Base-by-base conservation (phyloP, 768 basidiomycete genomes). In the Pleurotus pulmonarius region DNA sequence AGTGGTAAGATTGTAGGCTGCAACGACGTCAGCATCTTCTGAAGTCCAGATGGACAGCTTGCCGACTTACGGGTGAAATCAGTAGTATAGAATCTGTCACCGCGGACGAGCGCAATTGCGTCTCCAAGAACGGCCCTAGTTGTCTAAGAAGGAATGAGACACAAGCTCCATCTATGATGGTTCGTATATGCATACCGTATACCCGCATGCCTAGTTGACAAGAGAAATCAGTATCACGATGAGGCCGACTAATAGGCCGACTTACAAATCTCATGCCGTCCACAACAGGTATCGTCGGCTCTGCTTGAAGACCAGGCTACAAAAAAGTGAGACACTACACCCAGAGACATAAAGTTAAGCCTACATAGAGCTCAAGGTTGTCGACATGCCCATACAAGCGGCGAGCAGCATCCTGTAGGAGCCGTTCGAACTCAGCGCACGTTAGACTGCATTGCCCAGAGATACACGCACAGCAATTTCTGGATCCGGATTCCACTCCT, bases 401-500 rank as follows among this genome's bases (percentile, higher is more conserved):
- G 3, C 64, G 56, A 2, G 73, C 73, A 16, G 73, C 65, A 20
- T 45, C 60, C 70, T 72, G 58, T 9, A 41, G 56, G 16, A 29
- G 7, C 8, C 29, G 29, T 34, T 34, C 11, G 29, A 11, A 3
- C 8, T 34, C 29, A 34, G 29, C 11, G 1, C 1, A 11, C 29
- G 29, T 34, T 34, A 34, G 9, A 34, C 11, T 11, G 3, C 29
- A 34, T 9, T 9, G 29, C 2, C 11, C 12, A 38, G 20, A 44
- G 20, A 56, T 9, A 37, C 8, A 59, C 71, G 53, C 53, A 77
- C 79, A 55, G 73, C 73, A 56, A 83, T 72, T 26, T 73, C 73
- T 1, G 70, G 66, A 57, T 81, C 74, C 0, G 75, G 68, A 58
- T 78, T 82, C 82, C 82, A 83, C n/a, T 83, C 80, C 59, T 78